Percentiles rank a stretch among this genome's conserved stretches.
Evolutionary conservation across 305 asterid genomes (phyloP).

Genomic region (Ilex paraguariensis): DNA sequence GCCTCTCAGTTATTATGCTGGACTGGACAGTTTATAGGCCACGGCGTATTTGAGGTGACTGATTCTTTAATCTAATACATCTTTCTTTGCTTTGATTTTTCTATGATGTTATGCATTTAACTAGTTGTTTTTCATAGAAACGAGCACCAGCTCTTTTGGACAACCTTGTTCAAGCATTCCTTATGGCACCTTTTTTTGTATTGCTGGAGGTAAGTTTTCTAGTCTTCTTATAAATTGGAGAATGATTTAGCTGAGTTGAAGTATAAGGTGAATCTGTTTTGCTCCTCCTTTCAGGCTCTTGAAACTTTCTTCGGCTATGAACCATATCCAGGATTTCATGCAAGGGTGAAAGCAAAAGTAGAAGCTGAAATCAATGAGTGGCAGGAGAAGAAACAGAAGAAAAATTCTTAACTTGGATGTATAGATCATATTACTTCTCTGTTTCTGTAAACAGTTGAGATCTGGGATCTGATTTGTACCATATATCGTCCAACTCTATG

Average conservation of each 20-base stretch:
- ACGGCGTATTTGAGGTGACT: conserved; percentile 87
- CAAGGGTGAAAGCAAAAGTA: conserved; percentile 47
- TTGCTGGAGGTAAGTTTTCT: conserved; percentile 62
- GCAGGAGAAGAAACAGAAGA: conserved; percentile 63
- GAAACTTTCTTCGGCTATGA: conserved; percentile 62
- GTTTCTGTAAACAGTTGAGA: neutral
- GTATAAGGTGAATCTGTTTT: too few relatives aligned
- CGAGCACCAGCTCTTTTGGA: conserved; percentile 98
- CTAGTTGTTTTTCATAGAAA: conserved; percentile 38
- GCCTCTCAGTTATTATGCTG: conserved; percentile 86
- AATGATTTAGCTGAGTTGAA: too few relatives aligned
- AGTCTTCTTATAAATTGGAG: neutral
- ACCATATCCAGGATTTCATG: conserved; percentile 79
- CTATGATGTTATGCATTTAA: conserved; percentile 3
- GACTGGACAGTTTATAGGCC: conserved; percentile 94
- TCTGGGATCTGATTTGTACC: too few relatives aligned
- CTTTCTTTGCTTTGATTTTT: neutral
- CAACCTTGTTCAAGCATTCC: conserved; percentile 90
- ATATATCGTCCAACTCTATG: too few relatives aligned
- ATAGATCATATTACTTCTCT: neutral
- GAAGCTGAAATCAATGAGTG: conserved; percentile 61
- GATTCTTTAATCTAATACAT: neutral
- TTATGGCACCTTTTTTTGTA: conserved; percentile 96
- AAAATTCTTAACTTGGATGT: conserved; percentile 27
- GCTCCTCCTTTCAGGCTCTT: conserved; percentile 38